Evolutionary conservation across 2,329 filamentous ascomycete genomes (phyloP).

Genomic region (Lachnum nothofagi): DNA sequence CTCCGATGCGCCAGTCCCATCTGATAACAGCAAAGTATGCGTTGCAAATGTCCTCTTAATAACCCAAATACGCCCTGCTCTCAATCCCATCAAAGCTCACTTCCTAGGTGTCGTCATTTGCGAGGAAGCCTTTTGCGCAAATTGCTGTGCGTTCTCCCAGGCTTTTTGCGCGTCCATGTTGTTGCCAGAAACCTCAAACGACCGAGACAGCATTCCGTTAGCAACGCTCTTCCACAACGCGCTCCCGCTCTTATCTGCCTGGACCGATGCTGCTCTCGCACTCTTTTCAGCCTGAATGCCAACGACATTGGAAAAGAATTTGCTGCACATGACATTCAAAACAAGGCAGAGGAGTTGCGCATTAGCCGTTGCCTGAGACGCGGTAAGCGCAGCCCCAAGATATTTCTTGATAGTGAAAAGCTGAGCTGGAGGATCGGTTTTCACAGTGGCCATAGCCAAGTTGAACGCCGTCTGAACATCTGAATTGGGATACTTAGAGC

Average conservation of each 20-base stretch:
- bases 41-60: neutral
- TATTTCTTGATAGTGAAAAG: conserved; percentile 75
- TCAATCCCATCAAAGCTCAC: neutral
- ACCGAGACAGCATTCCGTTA: conserved; percentile 71
- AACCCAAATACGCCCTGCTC: neutral
- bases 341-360: conserved; percentile 76
- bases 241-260: conserved; percentile 66
- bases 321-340: conserved; percentile 77
- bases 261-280: conserved; percentile 61
- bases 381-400: conserved; percentile 66
- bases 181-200: conserved; percentile 67
- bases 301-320: conserved; percentile 55
- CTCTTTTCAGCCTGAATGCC: conserved; percentile 77
- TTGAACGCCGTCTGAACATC: conserved; percentile 75
- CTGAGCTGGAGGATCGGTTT: conserved; percentile 55
- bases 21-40: conserved; percentile 1
- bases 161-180: conserved; percentile 43
- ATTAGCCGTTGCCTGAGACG: conserved; percentile 66
- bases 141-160: conserved; percentile 38
- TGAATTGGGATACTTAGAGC: conserved; percentile 62
- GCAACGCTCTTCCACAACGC: conserved; percentile 75
- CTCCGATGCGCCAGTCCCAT: conserved; percentile 11
- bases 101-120: neutral
- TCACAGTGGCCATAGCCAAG: conserved; percentile 65
- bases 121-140: conserved; percentile 25